phyloP scores from a whole-genome alignment of 371 early-diverging fungal species.

The Sporodiniella umbellata region DNA sequence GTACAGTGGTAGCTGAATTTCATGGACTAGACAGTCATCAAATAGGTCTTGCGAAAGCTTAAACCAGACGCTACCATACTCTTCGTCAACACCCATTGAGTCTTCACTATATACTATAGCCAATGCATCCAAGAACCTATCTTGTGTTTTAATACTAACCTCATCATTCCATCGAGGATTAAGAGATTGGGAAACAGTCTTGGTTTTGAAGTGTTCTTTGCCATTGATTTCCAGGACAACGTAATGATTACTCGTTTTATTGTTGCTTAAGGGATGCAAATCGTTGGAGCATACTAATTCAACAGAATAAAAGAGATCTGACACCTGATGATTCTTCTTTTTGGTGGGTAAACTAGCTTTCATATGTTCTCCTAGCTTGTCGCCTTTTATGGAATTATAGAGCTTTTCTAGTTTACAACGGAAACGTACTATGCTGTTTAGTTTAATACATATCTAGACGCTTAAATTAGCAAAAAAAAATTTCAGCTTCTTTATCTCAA shows the following conservation, averaged over 20 bases:
- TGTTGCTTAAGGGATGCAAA: slow-evolving; percentile 39
- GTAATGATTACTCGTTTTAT: slow-evolving; percentile 60
- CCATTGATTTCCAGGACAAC: slow-evolving; percentile 56
- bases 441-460: slow-evolving; percentile 50
- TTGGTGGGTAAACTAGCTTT: slow-evolving; percentile 12
- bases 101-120: slow-evolving; percentile 68
- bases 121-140: slow-evolving; percentile 48
- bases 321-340: slow-evolving; percentile 9
- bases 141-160: slow-evolving; percentile 58
- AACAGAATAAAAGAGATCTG: slow-evolving; percentile 31
- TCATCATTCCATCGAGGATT: slow-evolving; percentile 88
- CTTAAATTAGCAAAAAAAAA: neutral
- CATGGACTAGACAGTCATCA: slow-evolving; percentile 62
- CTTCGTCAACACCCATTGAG: slow-evolving; percentile 66
- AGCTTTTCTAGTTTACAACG: slow-evolving; percentile 49
- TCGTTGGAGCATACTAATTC: slow-evolving; percentile 47
- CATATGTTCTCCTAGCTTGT: slow-evolving; percentile 33
- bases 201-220: slow-evolving; percentile 47
- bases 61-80: slow-evolving; percentile 62
- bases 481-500: neutral
- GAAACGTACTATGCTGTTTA: slow-evolving; percentile 58
- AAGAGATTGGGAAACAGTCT: slow-evolving; percentile 57
- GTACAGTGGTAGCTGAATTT: slow-evolving; percentile 73
- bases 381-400: slow-evolving; percentile 53
- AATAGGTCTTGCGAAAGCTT: slow-evolving; percentile 49